phyloP scores from a whole-genome alignment of 257 asterid genomes.

The Knoxia roxburghii region DNA sequence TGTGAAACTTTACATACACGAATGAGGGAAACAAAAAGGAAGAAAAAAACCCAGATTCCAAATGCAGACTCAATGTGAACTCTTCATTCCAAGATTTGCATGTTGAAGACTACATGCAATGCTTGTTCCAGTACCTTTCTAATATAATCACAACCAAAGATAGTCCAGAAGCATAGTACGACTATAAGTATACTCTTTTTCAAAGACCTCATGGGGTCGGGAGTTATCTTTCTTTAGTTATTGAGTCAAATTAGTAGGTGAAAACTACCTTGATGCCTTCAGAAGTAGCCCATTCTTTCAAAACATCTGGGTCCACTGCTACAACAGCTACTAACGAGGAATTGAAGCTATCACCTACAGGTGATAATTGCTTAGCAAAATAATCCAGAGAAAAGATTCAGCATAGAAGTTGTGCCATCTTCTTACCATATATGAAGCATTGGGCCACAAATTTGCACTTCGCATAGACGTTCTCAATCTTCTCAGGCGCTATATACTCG shows the following conservation, averaged over 20 bases:
- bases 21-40: neutral
- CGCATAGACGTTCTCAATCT: constrained; percentile 89
- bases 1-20: too few relatives aligned
- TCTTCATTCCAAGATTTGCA: neutral
- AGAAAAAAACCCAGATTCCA: neutral
- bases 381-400: constrained; percentile 2
- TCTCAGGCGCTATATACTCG: constrained; percentile 95
- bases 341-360: constrained; percentile 86
- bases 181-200: neutral
- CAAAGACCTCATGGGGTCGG: neutral
- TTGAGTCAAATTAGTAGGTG: neutral
- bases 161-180: too few relatives aligned
- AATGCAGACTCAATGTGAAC: neutral
- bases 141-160: too few relatives aligned
- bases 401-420: neutral
- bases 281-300: constrained; percentile 82
- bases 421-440: constrained; percentile 84
- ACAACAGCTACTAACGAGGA: constrained; percentile 75
- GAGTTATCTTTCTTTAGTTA: neutral
- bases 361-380: constrained; percentile 23
- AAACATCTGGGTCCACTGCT: constrained; percentile 72
- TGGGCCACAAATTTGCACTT: constrained; percentile 87
- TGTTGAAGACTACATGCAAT: neutral
- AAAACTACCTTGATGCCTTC: constrained; percentile 72
- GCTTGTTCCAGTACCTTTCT: neutral